phyloP scores from a whole-genome alignment of 345 rosid species.

The Nephelium lappaceum region DNA sequence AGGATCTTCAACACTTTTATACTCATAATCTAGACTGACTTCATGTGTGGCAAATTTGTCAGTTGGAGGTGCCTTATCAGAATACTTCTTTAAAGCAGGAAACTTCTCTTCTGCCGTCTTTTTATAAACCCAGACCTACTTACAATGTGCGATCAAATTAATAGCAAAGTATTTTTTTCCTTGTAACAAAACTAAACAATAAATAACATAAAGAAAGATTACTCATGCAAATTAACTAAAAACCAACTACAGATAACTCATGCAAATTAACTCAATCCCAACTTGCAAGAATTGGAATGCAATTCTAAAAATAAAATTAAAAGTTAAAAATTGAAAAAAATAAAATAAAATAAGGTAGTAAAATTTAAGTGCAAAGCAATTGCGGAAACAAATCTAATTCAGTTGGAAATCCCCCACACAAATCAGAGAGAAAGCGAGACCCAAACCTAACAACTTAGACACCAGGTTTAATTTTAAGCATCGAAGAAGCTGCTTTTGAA shows the following conservation, averaged over 20 bases:
- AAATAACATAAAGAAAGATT: not conserved
- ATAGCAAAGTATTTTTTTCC: conserved; percentile 1
- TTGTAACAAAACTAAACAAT: not conserved
- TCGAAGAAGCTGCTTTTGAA: not conserved
- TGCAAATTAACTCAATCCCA: not conserved
- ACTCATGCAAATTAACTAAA: not conserved
- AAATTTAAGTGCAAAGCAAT: not conserved
- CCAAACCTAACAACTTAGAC: not conserved
- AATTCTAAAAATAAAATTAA: not conserved
- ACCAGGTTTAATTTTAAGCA: not conserved
- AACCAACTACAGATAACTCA: not conserved
- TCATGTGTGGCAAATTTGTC: conserved; percentile 85
- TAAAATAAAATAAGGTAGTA: not conserved
- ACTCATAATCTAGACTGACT: conserved; percentile 85
- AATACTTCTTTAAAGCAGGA: conserved; percentile 80
- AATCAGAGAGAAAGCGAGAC: not conserved
- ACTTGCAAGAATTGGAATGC: not conserved
- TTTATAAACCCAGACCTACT: conserved; percentile 94
- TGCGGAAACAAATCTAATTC: not conserved
- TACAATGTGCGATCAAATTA: conserved; percentile 8
- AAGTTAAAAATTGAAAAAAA: no score
- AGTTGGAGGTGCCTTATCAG: conserved; percentile 85
- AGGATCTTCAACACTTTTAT: conserved; percentile 58
- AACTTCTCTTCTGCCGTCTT: conserved; percentile 91
- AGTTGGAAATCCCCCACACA: not conserved